phyloP scores from a whole-genome alignment of 768 basidiomycete genomes.

The Psilocybe sp. region DNA sequence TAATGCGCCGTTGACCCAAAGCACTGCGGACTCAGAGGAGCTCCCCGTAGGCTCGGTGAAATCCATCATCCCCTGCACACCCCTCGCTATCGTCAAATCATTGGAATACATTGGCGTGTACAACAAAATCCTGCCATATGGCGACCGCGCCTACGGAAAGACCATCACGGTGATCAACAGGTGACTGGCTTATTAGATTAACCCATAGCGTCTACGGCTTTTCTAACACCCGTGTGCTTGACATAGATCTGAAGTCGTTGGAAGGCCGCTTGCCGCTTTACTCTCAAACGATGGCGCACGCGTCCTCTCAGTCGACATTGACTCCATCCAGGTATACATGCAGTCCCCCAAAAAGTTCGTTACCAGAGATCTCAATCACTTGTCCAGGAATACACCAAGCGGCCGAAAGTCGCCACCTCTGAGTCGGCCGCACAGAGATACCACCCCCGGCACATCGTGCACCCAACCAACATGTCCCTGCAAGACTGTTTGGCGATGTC shows the following conservation, averaged over 20 bases:
- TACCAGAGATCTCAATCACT: not conserved
- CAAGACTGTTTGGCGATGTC: slow-evolving; percentile 80
- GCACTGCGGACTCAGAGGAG: slow-evolving; percentile 46
- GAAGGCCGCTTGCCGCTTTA: slow-evolving; percentile 92
- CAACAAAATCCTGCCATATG: slow-evolving; percentile 88
- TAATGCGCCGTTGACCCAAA: slow-evolving; percentile 35
- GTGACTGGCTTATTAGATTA: slow-evolving; percentile 31
- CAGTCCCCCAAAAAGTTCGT: not conserved
- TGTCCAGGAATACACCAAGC: slow-evolving; percentile 86
- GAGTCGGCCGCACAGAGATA: slow-evolving; percentile 47
- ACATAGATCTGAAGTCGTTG: slow-evolving; percentile 90
- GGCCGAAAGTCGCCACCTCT: slow-evolving; percentile 50
- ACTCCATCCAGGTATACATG: slow-evolving; percentile 73
- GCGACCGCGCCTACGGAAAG: slow-evolving; percentile 91
- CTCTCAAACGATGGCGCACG: slow-evolving; percentile 95
- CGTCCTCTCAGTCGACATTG: slow-evolving; percentile 93
- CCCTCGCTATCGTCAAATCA: slow-evolving; percentile 93
- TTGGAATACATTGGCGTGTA: slow-evolving; percentile 91
- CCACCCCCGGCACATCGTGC: slow-evolving; percentile 82
- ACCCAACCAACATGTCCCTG: slow-evolving; percentile 63
- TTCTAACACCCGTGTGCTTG: not conserved
- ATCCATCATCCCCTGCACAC: slow-evolving; percentile 96
- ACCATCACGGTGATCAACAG: slow-evolving; percentile 94
- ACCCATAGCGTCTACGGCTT: not conserved
- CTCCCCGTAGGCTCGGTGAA: slow-evolving; percentile 88